phyloP scores from a whole-genome alignment of 2,329 filamentous ascomycete species.

The Fusarium liriodendri region DNA sequence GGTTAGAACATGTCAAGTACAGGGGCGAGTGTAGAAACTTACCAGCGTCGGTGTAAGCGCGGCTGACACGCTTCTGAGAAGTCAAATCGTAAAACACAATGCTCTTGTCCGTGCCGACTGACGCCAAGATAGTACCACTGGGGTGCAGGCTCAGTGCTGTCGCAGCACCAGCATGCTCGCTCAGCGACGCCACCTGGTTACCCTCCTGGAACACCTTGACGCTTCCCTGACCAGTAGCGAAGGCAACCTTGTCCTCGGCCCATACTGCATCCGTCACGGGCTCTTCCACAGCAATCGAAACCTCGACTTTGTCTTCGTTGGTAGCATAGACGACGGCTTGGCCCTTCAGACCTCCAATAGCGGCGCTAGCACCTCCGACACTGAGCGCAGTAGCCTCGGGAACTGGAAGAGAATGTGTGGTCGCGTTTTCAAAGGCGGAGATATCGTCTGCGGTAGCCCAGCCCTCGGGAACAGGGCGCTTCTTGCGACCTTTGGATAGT shows the following conservation, averaged over 20 bases:
- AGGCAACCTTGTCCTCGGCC: conserved; percentile 75
- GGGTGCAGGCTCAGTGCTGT: conserved; percentile 86
- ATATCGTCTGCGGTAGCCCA: conserved; percentile 86
- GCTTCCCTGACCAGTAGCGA: conserved; percentile 79
- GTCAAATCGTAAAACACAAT: conserved; percentile 88
- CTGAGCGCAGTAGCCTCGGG: conserved; percentile 62
- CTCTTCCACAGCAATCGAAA: conserved; percentile 73
- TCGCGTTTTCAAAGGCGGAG: conserved; percentile 57
- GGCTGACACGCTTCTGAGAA: conserved; percentile 75
- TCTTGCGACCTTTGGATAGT: conserved; percentile 88
- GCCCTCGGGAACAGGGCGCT: conserved; percentile 84
- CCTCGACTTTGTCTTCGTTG: conserved; percentile 73
- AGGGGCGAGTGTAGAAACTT: conserved; percentile 52
- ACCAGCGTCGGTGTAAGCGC: conserved; percentile 85
- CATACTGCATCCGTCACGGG: conserved; percentile 75
- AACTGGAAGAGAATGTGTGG: conserved; percentile 60
- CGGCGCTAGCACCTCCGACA: conserved; percentile 71
- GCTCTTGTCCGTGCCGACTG: conserved; percentile 91
- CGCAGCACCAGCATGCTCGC: conserved; percentile 85
- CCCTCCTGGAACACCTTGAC: conserved; percentile 85
- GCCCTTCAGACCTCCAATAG: conserved; percentile 81
- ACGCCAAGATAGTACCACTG: conserved; percentile 83
- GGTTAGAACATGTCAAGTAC: conserved; percentile 6
- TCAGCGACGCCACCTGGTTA: conserved; percentile 74
- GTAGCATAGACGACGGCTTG: conserved; percentile 81